phyloP scores from a whole-genome alignment of 805 yeast genomes.

The Cyberlindnera samutprakarnensis region DNA sequence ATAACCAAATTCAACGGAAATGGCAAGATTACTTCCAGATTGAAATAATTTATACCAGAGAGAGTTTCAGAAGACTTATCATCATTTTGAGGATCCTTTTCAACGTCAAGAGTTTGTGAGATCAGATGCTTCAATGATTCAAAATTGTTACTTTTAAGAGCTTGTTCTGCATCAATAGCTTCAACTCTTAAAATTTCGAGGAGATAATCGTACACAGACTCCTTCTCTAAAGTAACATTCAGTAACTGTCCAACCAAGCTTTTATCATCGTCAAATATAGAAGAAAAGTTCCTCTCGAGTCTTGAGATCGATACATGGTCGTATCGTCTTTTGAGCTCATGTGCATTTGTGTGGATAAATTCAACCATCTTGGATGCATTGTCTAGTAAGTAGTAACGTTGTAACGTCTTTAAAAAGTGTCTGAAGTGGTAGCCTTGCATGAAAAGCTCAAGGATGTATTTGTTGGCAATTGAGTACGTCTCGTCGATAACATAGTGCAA shows the following conservation, averaged over 20 bases:
- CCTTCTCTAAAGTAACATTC: constrained; percentile 33
- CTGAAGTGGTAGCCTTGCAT: constrained; percentile 52
- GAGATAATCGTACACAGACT: constrained; percentile 33
- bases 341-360: constrained; percentile 42
- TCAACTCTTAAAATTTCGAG: constrained; percentile 44
- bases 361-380: constrained; percentile 42
- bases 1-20: constrained; percentile 80
- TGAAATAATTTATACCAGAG: constrained; percentile 43
- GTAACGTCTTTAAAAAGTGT: constrained; percentile 40
- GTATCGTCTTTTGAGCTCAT: constrained; percentile 42
- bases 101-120: constrained; percentile 30
- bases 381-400: constrained; percentile 49
- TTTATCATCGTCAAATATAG: constrained; percentile 8
- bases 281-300: constrained; percentile 26
- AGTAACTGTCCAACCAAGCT: constrained; percentile 23
- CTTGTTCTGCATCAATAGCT: constrained; percentile 47
- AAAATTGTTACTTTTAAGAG: constrained; percentile 37
- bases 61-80: constrained; percentile 25
- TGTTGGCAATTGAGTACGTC: constrained; percentile 65
- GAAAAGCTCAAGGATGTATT: constrained; percentile 46
- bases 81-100: constrained; percentile 8
- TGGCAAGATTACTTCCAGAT: constrained; percentile 59
- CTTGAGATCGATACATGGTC: constrained; percentile 23
- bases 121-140: constrained; percentile 37
- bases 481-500: constrained; percentile 49